phyloP scores from a whole-genome alignment of 2,329 filamentous ascomycete genomes.

The Plenodomus tracheiphilus region DNA sequence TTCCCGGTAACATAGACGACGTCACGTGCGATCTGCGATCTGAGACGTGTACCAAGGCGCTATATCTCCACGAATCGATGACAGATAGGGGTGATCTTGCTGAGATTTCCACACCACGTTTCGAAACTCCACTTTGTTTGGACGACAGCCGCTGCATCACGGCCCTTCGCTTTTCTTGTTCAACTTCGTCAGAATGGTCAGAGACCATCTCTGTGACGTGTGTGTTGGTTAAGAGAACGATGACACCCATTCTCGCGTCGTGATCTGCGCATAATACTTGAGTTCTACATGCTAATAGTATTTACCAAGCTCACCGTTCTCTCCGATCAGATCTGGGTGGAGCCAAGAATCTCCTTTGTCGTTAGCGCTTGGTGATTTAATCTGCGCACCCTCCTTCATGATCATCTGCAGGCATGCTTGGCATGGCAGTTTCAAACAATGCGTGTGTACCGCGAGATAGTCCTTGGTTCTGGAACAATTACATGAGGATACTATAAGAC shows the following conservation, averaged over 20 bases:
- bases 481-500: slow-evolving; percentile 21
- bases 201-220: background rate
- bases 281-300: background rate
- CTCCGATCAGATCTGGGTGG: slow-evolving; percentile 10
- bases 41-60: slow-evolving; percentile 17
- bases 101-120: slow-evolving; percentile 13
- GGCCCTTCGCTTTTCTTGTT: background rate
- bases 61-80: slow-evolving; percentile 27
- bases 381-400: slow-evolving; percentile 31
- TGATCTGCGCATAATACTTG: slow-evolving; percentile 2
- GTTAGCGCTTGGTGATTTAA: slow-evolving; percentile 37
- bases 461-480: slow-evolving; percentile 24
- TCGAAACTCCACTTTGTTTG: slow-evolving; percentile 13
- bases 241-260: slow-evolving; percentile 1
- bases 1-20: slow-evolving; percentile 11
- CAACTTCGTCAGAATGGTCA: background rate
- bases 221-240: background rate
- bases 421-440: slow-evolving; percentile 24
- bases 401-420: slow-evolving; percentile 23
- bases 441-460: slow-evolving; percentile 11
- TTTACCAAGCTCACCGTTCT: slow-evolving; percentile 2
- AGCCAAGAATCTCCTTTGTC: slow-evolving; percentile 11
- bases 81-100: background rate
- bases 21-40: slow-evolving; percentile 23
- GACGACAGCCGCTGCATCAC: slow-evolving; percentile 1